phyloP scores from a whole-genome alignment of 805 yeast species.

The Ogataea henricii region DNA sequence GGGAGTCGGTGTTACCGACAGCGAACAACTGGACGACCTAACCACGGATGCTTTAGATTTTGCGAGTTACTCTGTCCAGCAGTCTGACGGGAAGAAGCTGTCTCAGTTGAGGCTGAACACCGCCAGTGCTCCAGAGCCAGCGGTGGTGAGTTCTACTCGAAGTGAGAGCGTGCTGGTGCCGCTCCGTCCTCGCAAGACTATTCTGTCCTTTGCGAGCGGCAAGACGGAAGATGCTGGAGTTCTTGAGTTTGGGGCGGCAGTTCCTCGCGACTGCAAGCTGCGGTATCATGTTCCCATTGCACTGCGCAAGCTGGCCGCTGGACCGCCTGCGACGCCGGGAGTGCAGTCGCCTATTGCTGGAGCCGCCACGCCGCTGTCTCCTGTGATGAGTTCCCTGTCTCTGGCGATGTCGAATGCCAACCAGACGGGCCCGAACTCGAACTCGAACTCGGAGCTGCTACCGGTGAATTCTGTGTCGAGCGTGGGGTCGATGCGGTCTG shows the following conservation, averaged over 20 bases:
- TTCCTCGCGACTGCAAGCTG: slow-evolving; percentile 13
- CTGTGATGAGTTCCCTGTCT: slow-evolving; percentile 9
- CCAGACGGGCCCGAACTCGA: not conserved
- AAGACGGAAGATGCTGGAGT: slow-evolving; percentile 19
- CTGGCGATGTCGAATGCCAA: too few species aligned
- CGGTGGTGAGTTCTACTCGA: not conserved
- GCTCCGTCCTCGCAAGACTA: slow-evolving; percentile 19
- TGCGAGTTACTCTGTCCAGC: slow-evolving; percentile 11
- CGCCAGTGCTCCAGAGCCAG: not conserved
- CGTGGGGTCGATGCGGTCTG: slow-evolving; percentile 9
- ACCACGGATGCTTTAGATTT: slow-evolving; percentile 18
- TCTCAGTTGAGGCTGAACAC: slow-evolving; percentile 21
- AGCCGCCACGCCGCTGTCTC: slow-evolving; percentile 13
- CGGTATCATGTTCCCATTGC: slow-evolving; percentile 23
- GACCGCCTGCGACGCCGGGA: slow-evolving; percentile 1
- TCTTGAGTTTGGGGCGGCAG: slow-evolving; percentile 7
- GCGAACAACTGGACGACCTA: slow-evolving; percentile 18
- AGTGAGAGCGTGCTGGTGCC: slow-evolving; percentile 9
- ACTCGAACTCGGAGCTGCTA: slow-evolving; percentile 8
- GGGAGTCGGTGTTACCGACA: slow-evolving; percentile 24
- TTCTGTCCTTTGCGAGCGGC: slow-evolving; percentile 18
- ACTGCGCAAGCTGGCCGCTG: slow-evolving; percentile 18
- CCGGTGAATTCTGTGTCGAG: slow-evolving; percentile 16
- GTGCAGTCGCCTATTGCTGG: slow-evolving; percentile 7
- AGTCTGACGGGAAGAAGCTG: slow-evolving; percentile 18